These are phyloP conservation scores for Podosphaera fusca DNA, from an alignment of 2,329 filamentous ascomycete species.

Conservation along the genomic window DNA sequence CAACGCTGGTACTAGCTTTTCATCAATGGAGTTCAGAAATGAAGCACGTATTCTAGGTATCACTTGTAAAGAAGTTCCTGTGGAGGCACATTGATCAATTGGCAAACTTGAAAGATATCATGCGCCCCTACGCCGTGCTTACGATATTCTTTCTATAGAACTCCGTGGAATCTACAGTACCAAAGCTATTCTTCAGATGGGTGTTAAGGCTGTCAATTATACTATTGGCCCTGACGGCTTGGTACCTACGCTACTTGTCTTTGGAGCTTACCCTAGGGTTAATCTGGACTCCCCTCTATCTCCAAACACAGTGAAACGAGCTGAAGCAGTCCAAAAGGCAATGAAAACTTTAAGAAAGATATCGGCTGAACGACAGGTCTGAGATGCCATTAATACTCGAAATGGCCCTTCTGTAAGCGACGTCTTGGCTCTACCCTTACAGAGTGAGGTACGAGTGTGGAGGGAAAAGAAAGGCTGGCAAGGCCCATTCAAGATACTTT, in stretches of 20 bases:
- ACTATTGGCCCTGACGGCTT: not conserved
- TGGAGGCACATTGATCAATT: not conserved
- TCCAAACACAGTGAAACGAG: no score
- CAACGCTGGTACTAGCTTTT: conserved; percentile 2
- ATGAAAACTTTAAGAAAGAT: no score
- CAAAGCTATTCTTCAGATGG: not conserved
- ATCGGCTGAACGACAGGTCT: no score
- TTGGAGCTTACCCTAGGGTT: not conserved
- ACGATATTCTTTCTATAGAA: not conserved
- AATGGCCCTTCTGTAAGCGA: no score
- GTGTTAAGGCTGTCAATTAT: conserved; percentile 1
- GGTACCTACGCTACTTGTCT: not conserved
- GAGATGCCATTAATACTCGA: no score
- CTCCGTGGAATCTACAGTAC: not conserved
- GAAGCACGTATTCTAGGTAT: not conserved
- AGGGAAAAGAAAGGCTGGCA: conserved; percentile 2
- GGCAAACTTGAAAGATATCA: not conserved
- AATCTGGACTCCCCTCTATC: no score
- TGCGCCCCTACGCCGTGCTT: not conserved
- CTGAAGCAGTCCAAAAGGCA: no score
- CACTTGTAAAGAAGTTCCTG: not conserved
- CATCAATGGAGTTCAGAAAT: conserved; percentile 2
- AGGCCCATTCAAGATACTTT: not conserved
- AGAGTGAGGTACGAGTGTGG: no score
- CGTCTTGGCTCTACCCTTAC: not conserved